These are phyloP conservation scores for Neurospora intermedia DNA, from an alignment of 495 filamentous ascomycete genomes.

Conservation along the genomic window DNA sequence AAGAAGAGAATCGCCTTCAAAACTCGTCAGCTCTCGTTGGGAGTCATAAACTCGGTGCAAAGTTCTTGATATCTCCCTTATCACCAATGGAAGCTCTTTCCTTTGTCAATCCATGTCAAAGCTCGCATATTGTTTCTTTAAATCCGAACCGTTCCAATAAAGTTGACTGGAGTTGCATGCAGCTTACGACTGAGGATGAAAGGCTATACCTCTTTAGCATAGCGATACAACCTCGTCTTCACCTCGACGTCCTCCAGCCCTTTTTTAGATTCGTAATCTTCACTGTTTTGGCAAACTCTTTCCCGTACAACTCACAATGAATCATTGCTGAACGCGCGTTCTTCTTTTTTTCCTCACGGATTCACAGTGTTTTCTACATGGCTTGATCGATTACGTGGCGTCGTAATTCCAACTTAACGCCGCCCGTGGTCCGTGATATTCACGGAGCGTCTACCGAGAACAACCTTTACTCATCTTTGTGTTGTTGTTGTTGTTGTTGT, in stretches of 20 bases:
- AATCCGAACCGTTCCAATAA: not conserved
- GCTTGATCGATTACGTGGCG: not conserved
- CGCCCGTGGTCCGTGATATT: not conserved
- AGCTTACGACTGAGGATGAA: not conserved
- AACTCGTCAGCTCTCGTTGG: not conserved
- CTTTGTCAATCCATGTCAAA: not conserved
- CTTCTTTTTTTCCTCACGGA: not conserved
- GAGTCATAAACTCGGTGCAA: not conserved
- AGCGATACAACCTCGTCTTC: not conserved
- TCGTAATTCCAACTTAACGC: not conserved
- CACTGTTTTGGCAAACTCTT: not conserved
- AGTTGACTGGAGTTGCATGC: not conserved
- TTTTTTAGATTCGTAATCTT: not conserved
- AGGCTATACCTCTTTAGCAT: not conserved
- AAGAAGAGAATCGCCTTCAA: not conserved
- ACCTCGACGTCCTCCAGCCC: not conserved
- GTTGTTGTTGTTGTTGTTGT: not conserved
- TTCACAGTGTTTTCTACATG: not conserved
- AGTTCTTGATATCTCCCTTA: not conserved
- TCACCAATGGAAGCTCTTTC: not conserved
- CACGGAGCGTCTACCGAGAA: not conserved
- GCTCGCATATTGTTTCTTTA: no score
- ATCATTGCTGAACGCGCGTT: not conserved
- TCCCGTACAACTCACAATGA: not conserved
- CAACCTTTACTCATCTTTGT: not conserved